phyloP scores from a whole-genome alignment of 2,329 filamentous ascomycete genomes.

The Venturia carpophila region DNA sequence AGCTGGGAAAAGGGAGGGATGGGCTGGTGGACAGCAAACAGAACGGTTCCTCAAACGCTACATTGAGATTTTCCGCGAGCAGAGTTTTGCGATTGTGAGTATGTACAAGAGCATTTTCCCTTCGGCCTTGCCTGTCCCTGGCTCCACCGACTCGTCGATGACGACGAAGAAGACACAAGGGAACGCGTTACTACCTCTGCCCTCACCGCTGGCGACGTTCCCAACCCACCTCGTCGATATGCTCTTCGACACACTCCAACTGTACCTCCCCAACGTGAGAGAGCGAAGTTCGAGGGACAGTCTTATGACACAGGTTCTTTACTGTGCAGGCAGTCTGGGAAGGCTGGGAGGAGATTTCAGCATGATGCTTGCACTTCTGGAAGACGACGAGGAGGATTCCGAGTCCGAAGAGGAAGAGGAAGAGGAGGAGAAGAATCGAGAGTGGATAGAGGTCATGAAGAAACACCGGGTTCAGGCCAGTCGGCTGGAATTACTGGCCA shows the following conservation, averaged over 20 bases:
- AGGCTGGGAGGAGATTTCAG: conserved; percentile 89
- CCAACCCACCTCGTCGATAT: conserved; percentile 75
- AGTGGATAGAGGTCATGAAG: conserved; percentile 86
- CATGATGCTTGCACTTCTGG: conserved; percentile 64
- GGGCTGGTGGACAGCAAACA: conserved; percentile 77
- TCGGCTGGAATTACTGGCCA: conserved; percentile 53
- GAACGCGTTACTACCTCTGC: conserved; percentile 47
- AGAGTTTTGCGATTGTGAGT: conserved; percentile 90
- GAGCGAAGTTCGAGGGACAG: conserved; percentile 78
- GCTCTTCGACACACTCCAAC: conserved; percentile 65
- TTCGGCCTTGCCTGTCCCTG: conserved; percentile 41
- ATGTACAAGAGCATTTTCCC: conserved; percentile 90
- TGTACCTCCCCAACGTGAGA: conserved; percentile 72
- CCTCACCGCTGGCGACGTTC: conserved; percentile 74
- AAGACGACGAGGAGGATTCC: conserved; percentile 39
- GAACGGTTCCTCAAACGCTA: conserved; percentile 92
- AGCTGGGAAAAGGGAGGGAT: conserved; percentile 22
- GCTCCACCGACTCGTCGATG: conserved; percentile 23
- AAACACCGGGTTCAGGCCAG: conserved; percentile 80
- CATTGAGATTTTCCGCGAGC: conserved; percentile 94
- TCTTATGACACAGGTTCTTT: conserved; percentile 83
- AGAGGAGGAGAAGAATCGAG: conserved; percentile 36
- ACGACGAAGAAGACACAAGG: conserved; percentile 21
- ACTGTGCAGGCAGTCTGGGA: conserved; percentile 85
- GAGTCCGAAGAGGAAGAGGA: conserved; percentile 25